Evolutionary conservation across 2,329 filamentous ascomycete species (phyloP).

Genomic region (Fusarium nelsonii): DNA sequence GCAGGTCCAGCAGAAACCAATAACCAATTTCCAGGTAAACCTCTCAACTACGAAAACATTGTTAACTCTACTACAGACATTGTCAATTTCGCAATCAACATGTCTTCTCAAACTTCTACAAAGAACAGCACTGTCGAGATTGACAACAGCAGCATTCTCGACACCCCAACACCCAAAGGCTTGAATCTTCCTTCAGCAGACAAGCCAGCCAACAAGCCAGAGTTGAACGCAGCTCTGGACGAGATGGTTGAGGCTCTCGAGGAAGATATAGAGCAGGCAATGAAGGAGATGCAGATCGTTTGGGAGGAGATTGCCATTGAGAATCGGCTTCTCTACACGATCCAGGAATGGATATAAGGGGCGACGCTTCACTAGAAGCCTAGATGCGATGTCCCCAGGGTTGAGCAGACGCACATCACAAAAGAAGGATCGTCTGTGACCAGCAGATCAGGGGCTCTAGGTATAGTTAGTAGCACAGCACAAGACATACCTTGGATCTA

Average conservation of each 20-base stretch:
- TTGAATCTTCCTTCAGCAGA: slow-evolving; percentile 1
- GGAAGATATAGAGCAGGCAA: slow-evolving; percentile 15
- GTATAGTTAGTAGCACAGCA: slow-evolving; percentile 31
- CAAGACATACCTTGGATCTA: slow-evolving; percentile 45
- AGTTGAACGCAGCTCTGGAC: neutral
- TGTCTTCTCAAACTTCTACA: slow-evolving; percentile 10
- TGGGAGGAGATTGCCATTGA: slow-evolving; percentile 19
- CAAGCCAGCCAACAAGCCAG: neutral
- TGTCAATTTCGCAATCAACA: slow-evolving; percentile 2
- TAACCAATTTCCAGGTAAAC: slow-evolving; percentile 5
- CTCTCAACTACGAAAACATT: neutral
- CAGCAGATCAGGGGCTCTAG: slow-evolving; percentile 4
- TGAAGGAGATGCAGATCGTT: slow-evolving; percentile 8
- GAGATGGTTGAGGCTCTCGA: slow-evolving; percentile 15
- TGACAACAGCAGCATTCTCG: neutral
- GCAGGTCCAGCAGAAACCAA: slow-evolving; percentile 8
- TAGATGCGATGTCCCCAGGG: neutral
- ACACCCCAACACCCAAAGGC: neutral
- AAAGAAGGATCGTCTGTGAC: neutral
- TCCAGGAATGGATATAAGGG: neutral
- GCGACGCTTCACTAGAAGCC: slow-evolving; percentile 19
- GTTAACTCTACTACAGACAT: slow-evolving; percentile 6
- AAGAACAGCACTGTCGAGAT: neutral
- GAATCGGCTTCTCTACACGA: neutral
- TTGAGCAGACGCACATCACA: neutral